Evolutionary conservation across 192 early-diverging fungal genomes (phyloP).

Genomic region (Mortierella alpina): DNA sequence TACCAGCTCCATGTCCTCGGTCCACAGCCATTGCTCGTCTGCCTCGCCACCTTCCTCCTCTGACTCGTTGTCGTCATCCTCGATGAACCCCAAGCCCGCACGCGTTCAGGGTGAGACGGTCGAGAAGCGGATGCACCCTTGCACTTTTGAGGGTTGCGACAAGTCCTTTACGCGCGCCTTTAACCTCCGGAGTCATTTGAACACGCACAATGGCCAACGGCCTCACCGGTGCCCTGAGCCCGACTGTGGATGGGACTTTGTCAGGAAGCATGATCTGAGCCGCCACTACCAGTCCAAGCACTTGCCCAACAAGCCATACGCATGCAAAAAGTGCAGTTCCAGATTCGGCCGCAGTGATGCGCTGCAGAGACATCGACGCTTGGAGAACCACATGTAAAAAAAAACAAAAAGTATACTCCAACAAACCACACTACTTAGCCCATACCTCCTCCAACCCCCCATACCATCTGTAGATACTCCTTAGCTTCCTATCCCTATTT

Average conservation of each 20-base stretch:
- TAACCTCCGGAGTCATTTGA: conserved; percentile 86
- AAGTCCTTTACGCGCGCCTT: conserved; percentile 88
- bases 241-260: conserved; percentile 74
- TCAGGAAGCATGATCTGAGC: conserved; percentile 82
- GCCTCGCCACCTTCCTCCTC: conserved; percentile 12
- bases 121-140: conserved; percentile 52
- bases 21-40: conserved; percentile 29
- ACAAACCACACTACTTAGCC: background rate
- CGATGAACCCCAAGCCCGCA: background rate
- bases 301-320: conserved; percentile 66
- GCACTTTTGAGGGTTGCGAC: conserved; percentile 67
- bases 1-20: conserved; percentile 43
- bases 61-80: background rate
- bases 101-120: conserved; percentile 28
- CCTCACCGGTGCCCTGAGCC: conserved; percentile 75
- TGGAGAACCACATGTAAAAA: conserved; percentile 46
- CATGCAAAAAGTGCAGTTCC: conserved; percentile 71
- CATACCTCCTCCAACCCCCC: background rate
- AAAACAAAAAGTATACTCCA: background rate
- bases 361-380: conserved; percentile 69
- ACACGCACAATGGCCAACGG: conserved; percentile 81
- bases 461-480: conserved; percentile 1
- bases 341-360: conserved; percentile 83
- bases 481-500: conserved; percentile 5
- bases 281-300: conserved; percentile 77